Evolutionary conservation across 2,329 filamentous ascomycete species (phyloP), one percentile per base, ranked within the genome.

Genomic region (Trichoderma pleuroti): DNA sequence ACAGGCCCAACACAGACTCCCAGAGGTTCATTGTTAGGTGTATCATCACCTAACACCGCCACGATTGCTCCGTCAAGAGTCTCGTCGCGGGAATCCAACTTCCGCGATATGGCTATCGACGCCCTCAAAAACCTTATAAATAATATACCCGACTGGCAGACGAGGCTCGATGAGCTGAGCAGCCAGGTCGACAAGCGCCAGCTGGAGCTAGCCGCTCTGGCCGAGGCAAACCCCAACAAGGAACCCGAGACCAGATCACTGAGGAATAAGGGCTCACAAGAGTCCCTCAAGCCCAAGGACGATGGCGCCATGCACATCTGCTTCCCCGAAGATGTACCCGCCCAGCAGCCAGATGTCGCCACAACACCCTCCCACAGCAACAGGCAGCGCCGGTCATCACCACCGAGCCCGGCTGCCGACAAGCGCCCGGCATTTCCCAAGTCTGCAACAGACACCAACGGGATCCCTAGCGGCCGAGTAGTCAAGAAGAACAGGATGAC

Each of bases 171-270:
- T 72, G 86, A 89, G 65, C 84, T 91, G 70, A 89, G 84, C 76
- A 82, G 83, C 71, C 86, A 91, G 77, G 89, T 91, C 71, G 85
- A 88, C 71, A 82, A 86, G 76, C 87, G 89, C 71, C 89, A 91
- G 81, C 80, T 82, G 64, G 88, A 90, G 76, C 82, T 91, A 70
- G 88, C 88, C 42, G 82, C 83, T 70, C 77, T 87, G 70, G 81
- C 78, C 52, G 74, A 76, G 56, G 73, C 74, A 16, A 75, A 77
- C 54, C 72, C 74, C n/a, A 76, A 75, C 65, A 75, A 70, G 39
- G 64, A 70, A n/a, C 60, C 76, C 36, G 77, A 80, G 57, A 77
- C 80, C 49, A 82, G 79, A 70, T 86, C 85, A 4, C 75, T 87
- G 18, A 81, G 84, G 70, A 86, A 86, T 73, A 82, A 82, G 67